These are phyloP conservation scores for Basipetospora chlamydospora DNA, from an alignment of 2,329 filamentous ascomycete genomes.

Conservation along the genomic window DNA sequence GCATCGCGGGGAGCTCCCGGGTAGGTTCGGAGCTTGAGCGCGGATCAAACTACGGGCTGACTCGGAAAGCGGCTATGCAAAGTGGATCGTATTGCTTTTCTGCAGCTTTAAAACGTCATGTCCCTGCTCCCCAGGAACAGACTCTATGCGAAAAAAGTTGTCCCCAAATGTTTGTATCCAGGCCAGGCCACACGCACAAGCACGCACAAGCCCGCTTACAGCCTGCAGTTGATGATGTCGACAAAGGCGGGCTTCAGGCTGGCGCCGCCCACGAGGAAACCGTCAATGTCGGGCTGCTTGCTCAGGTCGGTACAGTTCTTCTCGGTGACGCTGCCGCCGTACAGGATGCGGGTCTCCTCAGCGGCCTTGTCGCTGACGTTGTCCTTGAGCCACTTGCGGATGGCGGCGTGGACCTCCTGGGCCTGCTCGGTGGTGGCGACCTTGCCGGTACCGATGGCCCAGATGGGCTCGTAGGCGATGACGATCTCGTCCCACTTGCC, in stretches of 20 bases:
- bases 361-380: conserved; percentile 62
- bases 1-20: too few relatives aligned
- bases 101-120: too few relatives aligned
- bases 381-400: conserved; percentile 75
- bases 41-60: too few relatives aligned
- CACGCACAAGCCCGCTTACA: conserved; percentile 24
- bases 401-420: conserved; percentile 84
- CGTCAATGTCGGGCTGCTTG: conserved; percentile 90
- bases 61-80: too few relatives aligned
- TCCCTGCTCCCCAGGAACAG: too few relatives aligned
- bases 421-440: conserved; percentile 80
- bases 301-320: conserved; percentile 94
- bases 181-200: too few relatives aligned
- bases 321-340: conserved; percentile 91
- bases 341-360: conserved; percentile 84
- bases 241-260: conserved; percentile 86
- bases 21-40: too few relatives aligned
- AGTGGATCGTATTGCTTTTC: too few relatives aligned
- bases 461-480: conserved; percentile 97
- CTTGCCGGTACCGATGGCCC: conserved; percentile 89
- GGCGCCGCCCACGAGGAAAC: conserved; percentile 92
- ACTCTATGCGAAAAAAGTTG: too few relatives aligned
- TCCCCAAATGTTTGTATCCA: too few relatives aligned
- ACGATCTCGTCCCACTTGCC: conserved; percentile 89
- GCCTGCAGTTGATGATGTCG: conserved; percentile 45